Percentiles rank a stretch among this genome's conserved stretches.
Conservation (phyloP, 805 yeast species). For the Spencermartinsiella europaea region DNA sequence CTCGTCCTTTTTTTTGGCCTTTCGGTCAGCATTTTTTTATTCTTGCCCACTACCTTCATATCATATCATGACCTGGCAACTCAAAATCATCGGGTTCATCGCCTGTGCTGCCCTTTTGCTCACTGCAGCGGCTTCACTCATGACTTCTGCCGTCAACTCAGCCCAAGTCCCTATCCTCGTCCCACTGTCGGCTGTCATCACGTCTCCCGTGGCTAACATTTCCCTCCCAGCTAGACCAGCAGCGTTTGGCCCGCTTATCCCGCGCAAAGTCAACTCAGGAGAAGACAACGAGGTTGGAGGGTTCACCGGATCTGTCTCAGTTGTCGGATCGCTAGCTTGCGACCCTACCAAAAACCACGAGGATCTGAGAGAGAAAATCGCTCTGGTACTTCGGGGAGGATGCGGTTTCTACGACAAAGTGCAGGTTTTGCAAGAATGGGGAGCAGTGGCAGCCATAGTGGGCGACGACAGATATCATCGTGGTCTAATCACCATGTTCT, state of each 20-base stretch:
- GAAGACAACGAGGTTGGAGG: conserved; percentile 12
- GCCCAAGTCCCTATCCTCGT: conserved; percentile 19
- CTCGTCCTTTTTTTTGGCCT: too few relatives aligned
- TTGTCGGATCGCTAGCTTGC: conserved; percentile 25
- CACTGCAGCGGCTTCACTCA: neutral
- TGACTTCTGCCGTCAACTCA: neutral
- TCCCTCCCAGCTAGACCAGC: conserved; percentile 35
- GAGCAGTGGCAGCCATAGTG: conserved; percentile 50
- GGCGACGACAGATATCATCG: conserved; percentile 47
- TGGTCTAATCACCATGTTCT: conserved; percentile 52
- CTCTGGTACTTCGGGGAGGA: conserved; percentile 43
- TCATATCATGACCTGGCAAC: too few relatives aligned
- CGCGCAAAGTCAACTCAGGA: conserved; percentile 10
- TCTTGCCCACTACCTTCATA: too few relatives aligned
- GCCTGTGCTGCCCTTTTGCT: neutral
- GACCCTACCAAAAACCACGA: conserved; percentile 16
- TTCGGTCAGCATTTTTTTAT: too few relatives aligned
- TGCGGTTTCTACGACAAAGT: conserved; percentile 55
- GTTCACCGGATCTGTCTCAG: conserved; percentile 22
- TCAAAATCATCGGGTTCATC: neutral
- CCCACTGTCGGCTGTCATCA: conserved; percentile 24
- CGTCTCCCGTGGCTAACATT: conserved; percentile 27
- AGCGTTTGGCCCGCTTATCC: conserved; percentile 32
- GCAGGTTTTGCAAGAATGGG: conserved; percentile 37
- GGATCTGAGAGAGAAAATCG: conserved; percentile 29